phyloP scores from a whole-genome alignment of 2,329 filamentous ascomycete species.

The Paracorniculantispora psalliotae region DNA sequence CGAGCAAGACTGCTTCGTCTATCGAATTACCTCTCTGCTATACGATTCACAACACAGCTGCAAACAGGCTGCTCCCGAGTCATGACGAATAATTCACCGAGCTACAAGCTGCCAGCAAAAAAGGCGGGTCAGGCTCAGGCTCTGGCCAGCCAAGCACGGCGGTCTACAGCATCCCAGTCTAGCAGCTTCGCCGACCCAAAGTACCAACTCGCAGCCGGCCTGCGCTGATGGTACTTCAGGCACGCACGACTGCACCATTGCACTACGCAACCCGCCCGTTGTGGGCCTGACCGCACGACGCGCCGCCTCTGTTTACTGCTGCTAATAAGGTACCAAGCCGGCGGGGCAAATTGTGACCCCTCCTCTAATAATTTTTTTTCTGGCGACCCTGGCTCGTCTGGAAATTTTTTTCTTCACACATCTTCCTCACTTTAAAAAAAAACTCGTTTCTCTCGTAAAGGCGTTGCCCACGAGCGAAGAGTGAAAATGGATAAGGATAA shows the following conservation, averaged over 20 bases:
- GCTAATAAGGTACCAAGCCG: slow-evolving; percentile 7
- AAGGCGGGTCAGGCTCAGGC: neutral
- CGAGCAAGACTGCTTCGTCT: too few relatives aligned
- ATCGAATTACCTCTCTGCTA: too few relatives aligned
- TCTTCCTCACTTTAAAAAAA: slow-evolving; percentile 8
- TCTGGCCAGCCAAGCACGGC: neutral
- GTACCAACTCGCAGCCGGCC: neutral
- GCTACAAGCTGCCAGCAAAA: neutral
- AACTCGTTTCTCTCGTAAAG: neutral
- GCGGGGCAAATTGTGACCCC: slow-evolving; percentile 14
- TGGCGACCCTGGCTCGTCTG: slow-evolving; percentile 10
- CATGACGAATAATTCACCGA: neutral
- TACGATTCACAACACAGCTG: too few relatives aligned
- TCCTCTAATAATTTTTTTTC: slow-evolving; percentile 14
- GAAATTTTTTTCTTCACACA: slow-evolving; percentile 11
- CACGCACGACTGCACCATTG: neutral
- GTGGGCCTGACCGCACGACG: neutral
- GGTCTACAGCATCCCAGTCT: neutral
- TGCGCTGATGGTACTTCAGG: neutral
- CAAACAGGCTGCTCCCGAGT: neutral
- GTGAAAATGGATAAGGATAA: slow-evolving; percentile 53
- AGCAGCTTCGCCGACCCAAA: neutral
- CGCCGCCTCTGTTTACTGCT: neutral
- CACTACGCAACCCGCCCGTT: neutral
- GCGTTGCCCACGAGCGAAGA: slow-evolving; percentile 11